Base-by-base conservation (phyloP, 2,329 filamentous ascomycete genomes). In the Thermomyces lanuginosus region DNA sequence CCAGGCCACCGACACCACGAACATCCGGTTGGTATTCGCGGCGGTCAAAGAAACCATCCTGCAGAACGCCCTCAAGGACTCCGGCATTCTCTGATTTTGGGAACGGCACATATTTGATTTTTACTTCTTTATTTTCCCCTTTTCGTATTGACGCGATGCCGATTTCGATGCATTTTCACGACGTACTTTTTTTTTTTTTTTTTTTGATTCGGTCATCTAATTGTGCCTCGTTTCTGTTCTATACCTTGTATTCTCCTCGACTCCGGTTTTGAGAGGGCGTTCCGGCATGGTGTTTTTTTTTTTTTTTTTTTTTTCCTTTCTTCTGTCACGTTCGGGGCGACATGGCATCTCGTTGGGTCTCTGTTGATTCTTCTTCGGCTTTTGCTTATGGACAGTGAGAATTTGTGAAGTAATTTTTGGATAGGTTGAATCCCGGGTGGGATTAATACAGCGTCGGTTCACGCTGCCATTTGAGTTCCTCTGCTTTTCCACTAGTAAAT, bases 21-120 rank as follows among this genome's bases (percentile, higher is more conserved):
- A 98, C 48, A 93, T 98, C 45, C 80, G 89, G 38, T 69, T 98
- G 19, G 89, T 98, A 24, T 98, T 98, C 56, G 89, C 86, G 17
- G 89, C 89, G 6, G 89, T 98, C 34, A 98, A 98, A 55, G 89
- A 98, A 59, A 98, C 89, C 17, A 98, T 98, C 46, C 61, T 98
- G 41, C 92, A 95, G 56, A 98, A 98, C 52, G 89, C 89, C 24
- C 69, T 98, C 41, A 93, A 92, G 60, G 89, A 98, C 55, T 95
- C 89, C 12, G 89, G 89, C 41, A 95, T 98, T 53, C 71, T 98
- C 43, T 83, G 19, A 31, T 23, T 24, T 19, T 25, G 25, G 24
- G 12, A 19, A 22, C 20, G 16, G 27, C 20, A 10, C n/a, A n/a
- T n/a, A n/a, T n/a, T n/a, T n/a, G n/a, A 16, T 24, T 26, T 24